Evolutionary conservation across 2,329 filamentous ascomycete genomes (phyloP).

Genomic region (Magnaporthiopsis rhizophila): DNA sequence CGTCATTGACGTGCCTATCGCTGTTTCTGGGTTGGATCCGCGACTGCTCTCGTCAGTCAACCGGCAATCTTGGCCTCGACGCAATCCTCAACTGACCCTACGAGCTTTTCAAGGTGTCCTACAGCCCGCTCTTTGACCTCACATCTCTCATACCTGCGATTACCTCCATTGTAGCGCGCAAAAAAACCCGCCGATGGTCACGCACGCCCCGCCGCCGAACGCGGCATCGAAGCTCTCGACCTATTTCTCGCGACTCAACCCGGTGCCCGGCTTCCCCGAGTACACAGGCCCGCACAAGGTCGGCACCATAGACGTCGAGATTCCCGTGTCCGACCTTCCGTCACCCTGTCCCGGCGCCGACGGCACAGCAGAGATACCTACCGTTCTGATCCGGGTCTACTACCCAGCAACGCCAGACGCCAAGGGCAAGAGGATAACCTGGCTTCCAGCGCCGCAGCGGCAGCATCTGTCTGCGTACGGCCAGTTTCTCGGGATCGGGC

Average conservation of each 20-base stretch:
- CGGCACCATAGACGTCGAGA: conserved; percentile 72
- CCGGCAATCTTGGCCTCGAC: too few species aligned
- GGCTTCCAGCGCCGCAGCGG: conserved; percentile 71
- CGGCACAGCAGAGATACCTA: conserved; percentile 52
- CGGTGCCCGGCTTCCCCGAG: conserved; percentile 62
- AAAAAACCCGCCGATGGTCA: neutral
- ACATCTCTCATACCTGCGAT: neutral
- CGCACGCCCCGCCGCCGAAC: neutral
- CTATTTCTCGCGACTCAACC: conserved; percentile 51
- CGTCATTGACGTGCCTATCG: too few species aligned
- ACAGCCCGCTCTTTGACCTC: neutral
- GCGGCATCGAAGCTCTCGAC: conserved; percentile 29
- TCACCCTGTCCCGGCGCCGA: conserved; percentile 46
- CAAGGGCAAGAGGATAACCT: conserved; percentile 54
- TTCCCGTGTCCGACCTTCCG: conserved; percentile 55
- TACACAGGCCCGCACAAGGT: conserved; percentile 74
- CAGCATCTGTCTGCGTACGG: conserved; percentile 69
- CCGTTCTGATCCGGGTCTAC: conserved; percentile 73
- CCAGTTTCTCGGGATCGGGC: conserved; percentile 62
- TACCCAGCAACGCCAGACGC: conserved; percentile 58
- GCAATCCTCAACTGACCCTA: too few species aligned
- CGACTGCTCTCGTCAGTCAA: too few species aligned
- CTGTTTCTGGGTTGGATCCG: too few species aligned
- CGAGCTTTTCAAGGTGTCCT: neutral
- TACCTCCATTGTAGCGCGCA: neutral